Conservation (phyloP, 1,284 basidiomycete species). For the Ustilago xerochloae region DNA sequence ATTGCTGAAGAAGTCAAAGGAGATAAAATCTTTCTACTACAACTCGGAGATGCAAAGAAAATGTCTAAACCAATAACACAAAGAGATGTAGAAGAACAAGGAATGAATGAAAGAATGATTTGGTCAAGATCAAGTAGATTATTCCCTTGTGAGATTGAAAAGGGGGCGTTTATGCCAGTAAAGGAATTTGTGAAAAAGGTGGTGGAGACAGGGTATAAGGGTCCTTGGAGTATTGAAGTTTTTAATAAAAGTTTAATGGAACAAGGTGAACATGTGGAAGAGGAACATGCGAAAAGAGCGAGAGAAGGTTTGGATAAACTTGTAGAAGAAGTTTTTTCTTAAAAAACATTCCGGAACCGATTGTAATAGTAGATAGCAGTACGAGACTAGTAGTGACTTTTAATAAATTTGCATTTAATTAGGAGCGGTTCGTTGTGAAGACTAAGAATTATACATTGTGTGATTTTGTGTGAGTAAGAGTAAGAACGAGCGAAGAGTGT, state of each 20-base stretch:
- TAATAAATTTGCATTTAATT: too few relatives aligned
- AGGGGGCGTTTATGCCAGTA: slow-evolving; percentile 68
- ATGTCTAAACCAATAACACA: slow-evolving; percentile 21
- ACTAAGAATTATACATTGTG: too few relatives aligned
- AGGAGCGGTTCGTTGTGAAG: too few relatives aligned
- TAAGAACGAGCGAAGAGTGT: too few relatives aligned
- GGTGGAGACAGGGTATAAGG: slow-evolving; percentile 61
- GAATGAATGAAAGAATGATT: slow-evolving; percentile 64
- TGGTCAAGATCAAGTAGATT: slow-evolving; percentile 67
- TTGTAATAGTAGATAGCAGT: too few relatives aligned
- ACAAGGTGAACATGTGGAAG: slow-evolving; percentile 23
- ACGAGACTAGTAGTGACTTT: too few relatives aligned
- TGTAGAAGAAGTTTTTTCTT: slow-evolving; percentile 12
- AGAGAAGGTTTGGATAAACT: slow-evolving; percentile 20
- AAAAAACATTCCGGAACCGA: too few relatives aligned
- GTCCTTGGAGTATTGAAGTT: slow-evolving; percentile 67
- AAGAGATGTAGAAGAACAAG: slow-evolving; percentile 53
- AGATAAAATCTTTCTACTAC: slow-evolving; percentile 35
- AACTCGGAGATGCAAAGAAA: slow-evolving; percentile 32
- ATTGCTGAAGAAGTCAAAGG: neutral
- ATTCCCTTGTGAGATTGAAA: slow-evolving; percentile 64
- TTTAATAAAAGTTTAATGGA: slow-evolving; percentile 64
- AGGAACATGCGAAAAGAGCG: slow-evolving; percentile 58
- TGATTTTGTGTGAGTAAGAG: too few relatives aligned
- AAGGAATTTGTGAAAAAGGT: slow-evolving; percentile 61